A percentile compares a stretch with the other conserved stretches of the same genome.
phyloP scores from a whole-genome alignment of 1,139 yeast genomes.

The Nakaseomyces delphensis region DNA sequence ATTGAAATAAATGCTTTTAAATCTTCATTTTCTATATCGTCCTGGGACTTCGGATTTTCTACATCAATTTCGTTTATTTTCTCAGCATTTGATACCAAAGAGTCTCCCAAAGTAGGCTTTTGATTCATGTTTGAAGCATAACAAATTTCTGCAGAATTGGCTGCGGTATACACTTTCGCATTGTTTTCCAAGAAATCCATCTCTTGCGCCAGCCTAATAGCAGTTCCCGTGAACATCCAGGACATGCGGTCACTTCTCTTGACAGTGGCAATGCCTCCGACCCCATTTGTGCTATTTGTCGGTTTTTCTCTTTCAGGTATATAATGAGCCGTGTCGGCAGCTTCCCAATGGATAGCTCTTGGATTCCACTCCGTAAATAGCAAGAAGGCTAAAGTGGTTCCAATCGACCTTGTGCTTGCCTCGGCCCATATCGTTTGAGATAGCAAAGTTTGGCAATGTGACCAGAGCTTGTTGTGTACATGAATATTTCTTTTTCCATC shows the following conservation, averaged over 20 bases:
- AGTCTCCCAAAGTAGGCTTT: constrained; percentile 57
- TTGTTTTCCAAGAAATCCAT: constrained; percentile 71
- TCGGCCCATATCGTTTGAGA: constrained; percentile 94
- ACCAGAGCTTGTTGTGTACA: constrained; percentile 74
- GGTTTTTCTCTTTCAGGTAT: constrained; percentile 10
- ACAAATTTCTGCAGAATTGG: constrained; percentile 75
- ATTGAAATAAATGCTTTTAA: constrained; percentile 10
- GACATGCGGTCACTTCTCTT: constrained; percentile 84
- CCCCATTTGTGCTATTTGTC: constrained; percentile 37
- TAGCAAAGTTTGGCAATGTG: constrained; percentile 68
- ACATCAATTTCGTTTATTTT: constrained; percentile 1
- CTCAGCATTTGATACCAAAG: constrained; percentile 4
- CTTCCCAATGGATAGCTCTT: constrained; percentile 81
- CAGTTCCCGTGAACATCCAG: constrained; percentile 87
- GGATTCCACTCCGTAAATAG: constrained; percentile 96
- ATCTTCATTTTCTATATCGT: constrained; percentile 3
- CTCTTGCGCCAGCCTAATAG: constrained; percentile 80
- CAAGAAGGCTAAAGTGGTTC: constrained; percentile 75
- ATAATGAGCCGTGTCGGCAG: constrained; percentile 66
- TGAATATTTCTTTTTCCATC: constrained; percentile 40
- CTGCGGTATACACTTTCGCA: constrained; percentile 67
- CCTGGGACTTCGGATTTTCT: constrained; percentile 5
- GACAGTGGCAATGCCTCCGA: constrained; percentile 78
- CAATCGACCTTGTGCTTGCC: constrained; percentile 78
- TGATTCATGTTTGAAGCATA: constrained; percentile 65